Percentiles rank a stretch among this genome's conserved stretches.
phyloP scores from a whole-genome alignment of 2,329 filamentous ascomycete genomes.

The Knufia petricola region DNA sequence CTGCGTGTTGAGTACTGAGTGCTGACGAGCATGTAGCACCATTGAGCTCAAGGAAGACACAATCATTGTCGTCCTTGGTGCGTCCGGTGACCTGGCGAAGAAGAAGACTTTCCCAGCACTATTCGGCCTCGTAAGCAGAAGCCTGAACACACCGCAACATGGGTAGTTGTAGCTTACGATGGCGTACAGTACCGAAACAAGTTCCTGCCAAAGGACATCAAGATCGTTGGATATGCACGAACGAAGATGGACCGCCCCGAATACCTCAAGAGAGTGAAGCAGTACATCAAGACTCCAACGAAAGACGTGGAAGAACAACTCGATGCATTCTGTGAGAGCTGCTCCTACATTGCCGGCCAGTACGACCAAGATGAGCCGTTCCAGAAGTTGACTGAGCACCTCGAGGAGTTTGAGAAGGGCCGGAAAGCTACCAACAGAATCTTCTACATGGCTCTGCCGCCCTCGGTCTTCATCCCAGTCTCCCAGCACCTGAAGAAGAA shows the following conservation, averaged over 20 bases:
- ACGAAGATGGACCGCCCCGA: slow-evolving; percentile 99
- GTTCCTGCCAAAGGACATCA: slow-evolving; percentile 91
- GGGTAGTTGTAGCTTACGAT: background rate
- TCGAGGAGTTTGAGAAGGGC: slow-evolving; percentile 74
- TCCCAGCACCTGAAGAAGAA: slow-evolving; percentile 95
- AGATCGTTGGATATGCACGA: slow-evolving; percentile 95
- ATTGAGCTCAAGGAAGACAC: slow-evolving; percentile 99
- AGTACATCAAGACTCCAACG: slow-evolving; percentile 97
- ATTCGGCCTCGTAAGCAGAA: slow-evolving; percentile 75
- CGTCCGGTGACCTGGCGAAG: slow-evolving; percentile 95
- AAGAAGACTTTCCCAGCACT: slow-evolving; percentile 99
- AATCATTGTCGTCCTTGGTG: slow-evolving; percentile 88
- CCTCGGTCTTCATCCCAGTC: slow-evolving; percentile 95
- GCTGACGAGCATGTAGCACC: slow-evolving; percentile 44
- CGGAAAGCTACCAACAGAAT: slow-evolving; percentile 78
- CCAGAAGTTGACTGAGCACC: slow-evolving; percentile 70
- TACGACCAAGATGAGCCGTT: slow-evolving; percentile 98
- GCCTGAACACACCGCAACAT: slow-evolving; percentile 12
- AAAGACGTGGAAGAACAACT: slow-evolving; percentile 96
- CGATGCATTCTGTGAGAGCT: slow-evolving; percentile 76
- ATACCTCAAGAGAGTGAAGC: slow-evolving; percentile 87
- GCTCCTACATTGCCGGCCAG: slow-evolving; percentile 91
- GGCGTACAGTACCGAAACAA: slow-evolving; percentile 86
- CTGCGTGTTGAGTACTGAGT: background rate
- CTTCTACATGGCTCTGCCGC: slow-evolving; percentile 98